Conservation (phyloP, 352 stramenopile genomes). For the Globisporangium uncinulatum region DNA sequence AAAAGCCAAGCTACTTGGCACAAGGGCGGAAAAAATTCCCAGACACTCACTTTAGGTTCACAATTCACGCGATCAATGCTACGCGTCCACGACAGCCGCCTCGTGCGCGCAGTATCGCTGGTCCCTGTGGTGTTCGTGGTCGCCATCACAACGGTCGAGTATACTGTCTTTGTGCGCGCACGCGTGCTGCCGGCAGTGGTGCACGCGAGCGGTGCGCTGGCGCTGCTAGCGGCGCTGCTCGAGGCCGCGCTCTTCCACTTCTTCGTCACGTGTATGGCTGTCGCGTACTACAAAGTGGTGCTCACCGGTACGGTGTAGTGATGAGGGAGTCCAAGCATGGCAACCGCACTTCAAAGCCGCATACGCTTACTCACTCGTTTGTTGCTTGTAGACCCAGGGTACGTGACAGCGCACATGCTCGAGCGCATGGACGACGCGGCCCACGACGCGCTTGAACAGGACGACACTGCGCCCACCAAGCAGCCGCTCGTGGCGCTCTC, state of each 20-base stretch:
- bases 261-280: slow-evolving; percentile 34
- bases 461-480: background rate
- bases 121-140: slow-evolving; percentile 63
- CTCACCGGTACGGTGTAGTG: slow-evolving; percentile 41
- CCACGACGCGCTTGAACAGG: slow-evolving; percentile 56
- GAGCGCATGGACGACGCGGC: slow-evolving; percentile 54
- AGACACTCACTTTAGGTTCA: background rate
- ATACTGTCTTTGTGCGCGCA: slow-evolving; percentile 52
- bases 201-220: slow-evolving; percentile 3
- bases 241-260: slow-evolving; percentile 59
- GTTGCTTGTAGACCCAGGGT: slow-evolving; percentile 58
- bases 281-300: slow-evolving; percentile 72
- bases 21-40: background rate
- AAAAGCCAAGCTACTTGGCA: background rate
- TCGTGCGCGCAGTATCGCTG: slow-evolving; percentile 54
- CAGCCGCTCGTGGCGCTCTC: background rate
- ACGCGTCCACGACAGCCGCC: slow-evolving; percentile 62
- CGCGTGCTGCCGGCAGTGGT: slow-evolving; percentile 37
- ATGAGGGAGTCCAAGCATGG: background rate
- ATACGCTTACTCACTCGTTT: background rate
- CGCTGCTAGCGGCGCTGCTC: slow-evolving; percentile 20
- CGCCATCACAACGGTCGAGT: slow-evolving; percentile 58
- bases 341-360: no score
- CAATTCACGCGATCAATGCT: slow-evolving; percentile 31
- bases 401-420: slow-evolving; percentile 59